Evolutionary conservation across 2,329 filamentous ascomycete genomes (phyloP), one percentile per base, ranked within the genome.

Genomic region (Penicillium hordei): DNA sequence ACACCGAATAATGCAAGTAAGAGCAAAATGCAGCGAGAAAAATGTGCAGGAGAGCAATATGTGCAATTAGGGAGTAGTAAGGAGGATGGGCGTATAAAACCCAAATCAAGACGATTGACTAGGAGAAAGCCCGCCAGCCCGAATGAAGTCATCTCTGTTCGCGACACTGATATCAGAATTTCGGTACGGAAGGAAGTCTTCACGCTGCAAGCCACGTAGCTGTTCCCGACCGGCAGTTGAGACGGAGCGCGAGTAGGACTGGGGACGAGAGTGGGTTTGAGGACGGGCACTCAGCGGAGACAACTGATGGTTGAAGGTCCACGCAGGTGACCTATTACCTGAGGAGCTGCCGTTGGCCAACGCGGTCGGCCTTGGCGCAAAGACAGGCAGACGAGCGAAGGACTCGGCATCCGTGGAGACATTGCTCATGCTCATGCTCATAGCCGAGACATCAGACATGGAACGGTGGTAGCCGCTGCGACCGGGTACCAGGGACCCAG

Each of bases 81-180:
- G 19, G n/a, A 27, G 23, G 9, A 33, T 17, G 25, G 2, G 23
- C 12, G 33, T 25, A 25, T 31, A n/a, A 4, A 49, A 31, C 52
- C 12, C 23, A 27, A 31, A 19, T 27, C 52, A 36, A 48, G 25
- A 50, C 1, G 21, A 42, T 27, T 34, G 40, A 53, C 51, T 58
- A 36, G 55, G 62, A 53, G 17, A 19, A 25, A 61, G 43, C 12
- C 68, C 61, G 45, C 63, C 68, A 27, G 70, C 69, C 29, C 68
- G 63, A 5, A 72, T 42, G 31, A 75, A 73, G 31, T 72, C 72
- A 7, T 75, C 72, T 27, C 68, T 61, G 69, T 73, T 69, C 40
- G 71, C 70, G 15, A 64, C 55, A 56, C 71, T 75, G 19, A 76
- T 64, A 58, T 76, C 73, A n/a, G 72, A 73, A 52, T 74, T 74